A percentile compares a stretch with the other conserved stretches of the same genome.
phyloP scores from a whole-genome alignment of 306 rosid species.

The Lotus japonicus region DNA sequence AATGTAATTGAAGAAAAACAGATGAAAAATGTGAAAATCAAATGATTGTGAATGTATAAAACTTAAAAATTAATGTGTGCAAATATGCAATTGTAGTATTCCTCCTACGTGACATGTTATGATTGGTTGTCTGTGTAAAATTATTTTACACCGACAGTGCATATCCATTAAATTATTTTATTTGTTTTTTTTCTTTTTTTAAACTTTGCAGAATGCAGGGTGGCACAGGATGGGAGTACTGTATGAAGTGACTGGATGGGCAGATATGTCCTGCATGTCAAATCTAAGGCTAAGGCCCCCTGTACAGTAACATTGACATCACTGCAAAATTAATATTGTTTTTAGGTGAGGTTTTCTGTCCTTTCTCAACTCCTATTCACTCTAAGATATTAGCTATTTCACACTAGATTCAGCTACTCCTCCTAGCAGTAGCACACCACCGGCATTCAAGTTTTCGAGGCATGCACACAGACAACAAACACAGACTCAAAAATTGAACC shows the following conservation, averaged over 20 bases:
- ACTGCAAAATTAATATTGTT: conserved; percentile 1
- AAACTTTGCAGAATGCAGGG: conserved; percentile 32
- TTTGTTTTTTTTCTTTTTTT: too few species aligned
- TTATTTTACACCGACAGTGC: too few species aligned
- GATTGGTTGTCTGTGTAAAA: too few species aligned
- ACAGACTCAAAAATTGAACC: background rate
- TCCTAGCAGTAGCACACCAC: background rate
- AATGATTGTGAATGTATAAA: too few species aligned
- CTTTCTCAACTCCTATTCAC: background rate
- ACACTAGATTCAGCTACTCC: conserved; percentile 28
- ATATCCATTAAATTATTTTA: too few species aligned
- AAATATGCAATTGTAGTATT: too few species aligned
- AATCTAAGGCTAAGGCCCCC: conserved; percentile 41
- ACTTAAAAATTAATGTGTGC: too few species aligned
- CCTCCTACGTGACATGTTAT: too few species aligned
- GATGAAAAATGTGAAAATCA: too few species aligned
- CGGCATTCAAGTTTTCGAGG: conserved; percentile 4
- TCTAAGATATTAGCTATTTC: background rate
- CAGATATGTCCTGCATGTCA: conserved; percentile 56
- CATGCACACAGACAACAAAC: background rate
- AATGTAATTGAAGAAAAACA: too few species aligned
- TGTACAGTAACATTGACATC: background rate
- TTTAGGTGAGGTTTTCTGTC: background rate
- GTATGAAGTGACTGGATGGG: conserved; percentile 62
- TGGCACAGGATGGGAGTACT: conserved; percentile 44